Base-by-base conservation (phyloP, 208 protist species). In the Leishmania aethiopica region DNA sequence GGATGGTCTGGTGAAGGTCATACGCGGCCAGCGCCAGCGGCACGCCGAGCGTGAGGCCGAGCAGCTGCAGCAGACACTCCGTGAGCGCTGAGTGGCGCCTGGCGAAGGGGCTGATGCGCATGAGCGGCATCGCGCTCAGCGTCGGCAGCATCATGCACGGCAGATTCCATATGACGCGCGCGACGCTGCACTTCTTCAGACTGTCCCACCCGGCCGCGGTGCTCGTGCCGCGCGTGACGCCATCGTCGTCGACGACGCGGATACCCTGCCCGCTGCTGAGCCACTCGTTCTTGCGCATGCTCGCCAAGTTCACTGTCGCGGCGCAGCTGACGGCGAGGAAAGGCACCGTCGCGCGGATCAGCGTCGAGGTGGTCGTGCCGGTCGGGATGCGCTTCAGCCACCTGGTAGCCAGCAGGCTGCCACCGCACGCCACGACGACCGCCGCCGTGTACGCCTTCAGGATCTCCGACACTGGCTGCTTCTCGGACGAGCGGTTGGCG, bases 401-500 rank as follows among this genome's bases (percentile, higher is more conserved):
- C 78, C 84, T 81, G 13, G 93, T 96, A 5, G 95, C 95, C 3
- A 84, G 88, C 5, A 96, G 81, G 19, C 84, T 92, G 59, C 91
- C 91, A 22, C 88, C 85, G 74, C 88, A 89, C 60, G 93, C 92
- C 40, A 96, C 86, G 17, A 89, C 85, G 7, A 97, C 95, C 13
- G 93, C 93, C n/a, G 89, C 93, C 51, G 79, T 79, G 84, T 96
- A 97, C 42, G 93, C 95, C 87, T 95, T 95, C 40, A 80, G 45
- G n/a, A 97, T 89, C 74, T 97, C 96, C 2, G 78, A 82, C 77
- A 92, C 80, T 15, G 92, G 88, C 85, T 97, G 94, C 79, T 95
- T 95, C 70, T 95, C 93, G n/a, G 93, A 96, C 85, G 94, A 96
- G 77, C 97, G 91, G 85, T 99, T 99, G 15, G 96, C 94, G 89